Conservation (phyloP, 1,284 basidiomycete genomes). For the Somion occarium region DNA sequence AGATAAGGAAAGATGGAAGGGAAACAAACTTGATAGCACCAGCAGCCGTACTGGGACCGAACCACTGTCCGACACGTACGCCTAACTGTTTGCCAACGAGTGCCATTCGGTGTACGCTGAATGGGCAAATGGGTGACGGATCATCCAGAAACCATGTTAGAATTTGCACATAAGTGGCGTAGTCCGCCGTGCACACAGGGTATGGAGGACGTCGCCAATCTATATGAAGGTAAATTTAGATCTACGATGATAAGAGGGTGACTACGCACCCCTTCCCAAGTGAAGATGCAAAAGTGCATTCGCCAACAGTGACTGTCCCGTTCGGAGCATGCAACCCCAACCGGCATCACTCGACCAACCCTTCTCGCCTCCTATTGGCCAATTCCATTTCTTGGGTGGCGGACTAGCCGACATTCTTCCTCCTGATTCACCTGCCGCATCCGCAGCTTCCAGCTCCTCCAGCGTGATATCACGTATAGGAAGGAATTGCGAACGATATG, state of each 20-base stretch:
- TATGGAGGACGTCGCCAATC: constrained; percentile 79
- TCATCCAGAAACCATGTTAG: constrained; percentile 95
- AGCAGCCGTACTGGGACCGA: constrained; percentile 94
- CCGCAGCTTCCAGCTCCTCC: constrained; percentile 41
- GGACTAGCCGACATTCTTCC: constrained; percentile 16
- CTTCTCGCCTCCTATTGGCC: constrained; percentile 56
- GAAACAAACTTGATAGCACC: constrained; percentile 82
- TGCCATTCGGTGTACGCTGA: constrained; percentile 96
- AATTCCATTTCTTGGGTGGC: constrained; percentile 43
- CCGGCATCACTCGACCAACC: constrained; percentile 92
- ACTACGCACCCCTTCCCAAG: constrained; percentile 74
- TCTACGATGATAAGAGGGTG: constrained; percentile 1
- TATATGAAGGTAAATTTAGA: constrained; percentile 25
- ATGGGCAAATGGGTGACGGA: constrained; percentile 84
- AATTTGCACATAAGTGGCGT: constrained; percentile 82
- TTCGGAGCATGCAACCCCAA: constrained; percentile 98
- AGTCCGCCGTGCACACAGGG: constrained; percentile 49
- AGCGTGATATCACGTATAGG: constrained; percentile 73
- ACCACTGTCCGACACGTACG: constrained; percentile 96
- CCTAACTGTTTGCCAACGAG: constrained; percentile 92
- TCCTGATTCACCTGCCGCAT: constrained; percentile 19
- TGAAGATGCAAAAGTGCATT: constrained; percentile 84
- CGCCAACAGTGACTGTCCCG: constrained; percentile 89
- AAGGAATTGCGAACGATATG: constrained; percentile 86
- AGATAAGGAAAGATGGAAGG: not conserved